These are phyloP conservation scores for Parathielavia hyrcaniae DNA, from an alignment of 495 filamentous ascomycete species.

Conservation along the genomic window DNA sequence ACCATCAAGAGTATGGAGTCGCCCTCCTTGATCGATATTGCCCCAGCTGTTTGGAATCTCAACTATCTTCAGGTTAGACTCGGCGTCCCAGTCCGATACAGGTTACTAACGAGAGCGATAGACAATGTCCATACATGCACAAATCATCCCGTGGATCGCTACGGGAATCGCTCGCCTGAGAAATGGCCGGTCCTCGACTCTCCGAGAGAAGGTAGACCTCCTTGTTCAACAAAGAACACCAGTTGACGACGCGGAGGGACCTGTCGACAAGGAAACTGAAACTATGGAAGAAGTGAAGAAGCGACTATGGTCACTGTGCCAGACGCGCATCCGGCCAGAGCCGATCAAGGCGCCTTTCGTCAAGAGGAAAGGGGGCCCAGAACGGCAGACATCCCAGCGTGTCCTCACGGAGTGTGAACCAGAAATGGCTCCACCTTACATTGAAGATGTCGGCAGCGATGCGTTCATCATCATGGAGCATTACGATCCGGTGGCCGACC, in stretches of 20 bases:
- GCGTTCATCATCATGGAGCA: background rate
- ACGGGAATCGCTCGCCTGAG: constrained; percentile 22
- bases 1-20: constrained; percentile 11
- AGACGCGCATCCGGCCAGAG: constrained; percentile 22
- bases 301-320: constrained; percentile 26
- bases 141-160: constrained; percentile 23
- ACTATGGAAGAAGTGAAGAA: constrained; percentile 10
- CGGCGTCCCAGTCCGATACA: background rate
- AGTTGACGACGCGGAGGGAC: background rate
- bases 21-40: constrained; percentile 38
- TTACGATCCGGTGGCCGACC: background rate
- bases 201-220: constrained; percentile 22
- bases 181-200: constrained; percentile 23
- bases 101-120: constrained; percentile 10
- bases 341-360: constrained; percentile 6
- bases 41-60: constrained; percentile 43
- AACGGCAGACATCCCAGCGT: background rate
- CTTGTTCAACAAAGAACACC: background rate
- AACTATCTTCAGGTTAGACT: constrained; percentile 35
- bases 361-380: background rate
- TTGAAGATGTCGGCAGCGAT: background rate
- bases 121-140: constrained; percentile 26
- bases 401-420: background rate
- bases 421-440: background rate
- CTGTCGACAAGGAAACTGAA: background rate